phyloP scores from a whole-genome alignment of 129 eudicot species.

The Heracleum sosnowskyi region DNA sequence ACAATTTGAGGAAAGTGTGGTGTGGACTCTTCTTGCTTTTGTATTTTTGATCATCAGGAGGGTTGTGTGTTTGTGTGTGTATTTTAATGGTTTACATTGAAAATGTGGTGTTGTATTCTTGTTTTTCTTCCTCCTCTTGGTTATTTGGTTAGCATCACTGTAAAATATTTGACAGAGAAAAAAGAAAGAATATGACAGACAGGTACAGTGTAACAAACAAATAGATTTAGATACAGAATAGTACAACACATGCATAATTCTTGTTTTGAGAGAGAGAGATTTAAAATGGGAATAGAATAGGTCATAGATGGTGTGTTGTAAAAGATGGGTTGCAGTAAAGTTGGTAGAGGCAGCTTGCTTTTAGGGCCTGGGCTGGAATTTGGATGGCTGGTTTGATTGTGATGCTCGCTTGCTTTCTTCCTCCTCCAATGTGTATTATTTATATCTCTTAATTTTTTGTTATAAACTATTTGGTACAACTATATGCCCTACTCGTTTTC shows the following conservation, averaged over 20 bases:
- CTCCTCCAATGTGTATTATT: not conserved
- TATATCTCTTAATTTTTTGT: no score
- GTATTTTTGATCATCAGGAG: slow-evolving; percentile 2
- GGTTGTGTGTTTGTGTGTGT: not conserved
- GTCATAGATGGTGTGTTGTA: slow-evolving; percentile 1
- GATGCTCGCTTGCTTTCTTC: not conserved
- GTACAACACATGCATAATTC: not conserved
- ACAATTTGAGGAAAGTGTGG: not conserved
- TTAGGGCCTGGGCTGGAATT: not conserved
- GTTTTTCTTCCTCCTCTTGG: not conserved
- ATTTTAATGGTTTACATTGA: not conserved
- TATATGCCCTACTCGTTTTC: no score
- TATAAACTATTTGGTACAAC: no score
- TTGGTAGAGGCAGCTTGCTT: not conserved
- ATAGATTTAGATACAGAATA: not conserved
- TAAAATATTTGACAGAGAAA: not conserved
- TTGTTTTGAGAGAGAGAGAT: not conserved
- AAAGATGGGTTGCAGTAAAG: slow-evolving; percentile 4
- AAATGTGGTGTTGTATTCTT: not conserved
- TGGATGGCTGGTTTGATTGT: not conserved
- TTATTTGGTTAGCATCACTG: not conserved
- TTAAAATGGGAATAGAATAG: not conserved
- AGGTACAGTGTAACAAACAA: not conserved
- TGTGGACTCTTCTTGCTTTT: slow-evolving; percentile 5
- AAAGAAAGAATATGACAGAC: not conserved